A percentile compares a stretch with the other conserved stretches of the same genome.
Evolutionary conservation across 1,284 basidiomycete species (phyloP).

Genomic region (Ganoderma resinaceum): DNA sequence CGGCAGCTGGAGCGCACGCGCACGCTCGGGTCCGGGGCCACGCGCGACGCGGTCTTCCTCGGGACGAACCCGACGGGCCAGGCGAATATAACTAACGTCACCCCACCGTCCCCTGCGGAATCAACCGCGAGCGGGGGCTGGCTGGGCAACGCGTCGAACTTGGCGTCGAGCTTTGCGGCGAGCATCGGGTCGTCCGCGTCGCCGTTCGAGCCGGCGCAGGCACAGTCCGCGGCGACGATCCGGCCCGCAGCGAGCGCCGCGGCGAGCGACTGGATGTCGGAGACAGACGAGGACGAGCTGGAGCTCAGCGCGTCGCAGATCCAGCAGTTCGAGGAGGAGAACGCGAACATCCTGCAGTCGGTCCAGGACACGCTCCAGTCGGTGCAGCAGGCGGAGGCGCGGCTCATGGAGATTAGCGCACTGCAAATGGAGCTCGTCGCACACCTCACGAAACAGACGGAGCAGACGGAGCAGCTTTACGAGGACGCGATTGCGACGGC

Average conservation of each 20-base stretch:
- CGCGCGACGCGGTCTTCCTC: slow-evolving; percentile 61
- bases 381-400: slow-evolving; percentile 88
- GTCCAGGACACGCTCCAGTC: slow-evolving; percentile 86
- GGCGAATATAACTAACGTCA: slow-evolving; percentile 10
- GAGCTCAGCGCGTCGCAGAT: slow-evolving; percentile 86
- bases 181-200: slow-evolving; percentile 58
- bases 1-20: slow-evolving; percentile 81
- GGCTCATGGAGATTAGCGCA: slow-evolving; percentile 88
- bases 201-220: slow-evolving; percentile 37
- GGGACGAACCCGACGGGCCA: no score
- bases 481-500: slow-evolving; percentile 89
- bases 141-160: slow-evolving; percentile 67
- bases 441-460: slow-evolving; percentile 88
- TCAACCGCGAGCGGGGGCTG: slow-evolving; percentile 53
- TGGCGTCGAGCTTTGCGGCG: slow-evolving; percentile 65
- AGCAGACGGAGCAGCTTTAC: slow-evolving; percentile 87
- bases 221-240: slow-evolving; percentile 34
- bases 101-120: slow-evolving; percentile 35
- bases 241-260: slow-evolving; percentile 30
- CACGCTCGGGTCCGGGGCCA: slow-evolving; percentile 78
- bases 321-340: slow-evolving; percentile 90
- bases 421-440: slow-evolving; percentile 89
- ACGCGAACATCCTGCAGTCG: slow-evolving; percentile 81
- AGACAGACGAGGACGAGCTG: slow-evolving; percentile 71
- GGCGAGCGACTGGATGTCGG: slow-evolving; percentile 53